These are phyloP conservation scores for Colletotrichum paranaense DNA, from an alignment of 2,329 filamentous ascomycete species.

Conservation along the genomic window DNA sequence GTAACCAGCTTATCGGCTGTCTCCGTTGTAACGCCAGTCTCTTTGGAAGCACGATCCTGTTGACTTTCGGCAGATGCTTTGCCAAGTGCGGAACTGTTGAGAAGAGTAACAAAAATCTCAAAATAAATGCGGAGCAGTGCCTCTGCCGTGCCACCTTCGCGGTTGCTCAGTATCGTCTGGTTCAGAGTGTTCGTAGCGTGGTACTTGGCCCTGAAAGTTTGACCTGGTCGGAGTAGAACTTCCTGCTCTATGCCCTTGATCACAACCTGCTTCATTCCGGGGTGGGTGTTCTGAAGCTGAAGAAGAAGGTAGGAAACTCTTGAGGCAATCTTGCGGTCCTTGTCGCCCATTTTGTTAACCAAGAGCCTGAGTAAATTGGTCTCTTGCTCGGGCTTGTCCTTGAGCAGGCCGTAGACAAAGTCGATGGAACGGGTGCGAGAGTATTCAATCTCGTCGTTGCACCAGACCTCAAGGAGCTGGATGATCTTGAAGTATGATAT, in stretches of 20 bases:
- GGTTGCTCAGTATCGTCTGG: slow-evolving; percentile 90
- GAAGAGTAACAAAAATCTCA: slow-evolving; percentile 82
- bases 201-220: slow-evolving; percentile 90
- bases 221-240: slow-evolving; percentile 85
- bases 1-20: slow-evolving; percentile 92
- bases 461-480: slow-evolving; percentile 92
- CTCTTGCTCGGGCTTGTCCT: slow-evolving; percentile 97
- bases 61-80: slow-evolving; percentile 6
- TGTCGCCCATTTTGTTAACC: slow-evolving; percentile 97
- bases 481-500: slow-evolving; percentile 92
- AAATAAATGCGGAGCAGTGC: slow-evolving; percentile 93
- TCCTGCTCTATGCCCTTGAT: slow-evolving; percentile 88
- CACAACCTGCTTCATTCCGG: slow-evolving; percentile 92
- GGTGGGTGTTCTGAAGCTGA: slow-evolving; percentile 88
- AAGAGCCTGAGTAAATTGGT: slow-evolving; percentile 90
- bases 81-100: slow-evolving; percentile 63
- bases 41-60: slow-evolving; percentile 29
- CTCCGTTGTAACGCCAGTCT: slow-evolving; percentile 61
- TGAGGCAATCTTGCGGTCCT: slow-evolving; percentile 94
- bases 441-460: slow-evolving; percentile 94
- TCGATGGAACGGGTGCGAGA: slow-evolving; percentile 88
- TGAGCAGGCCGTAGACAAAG: slow-evolving; percentile 90
- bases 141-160: slow-evolving; percentile 84
- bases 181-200: slow-evolving; percentile 97
- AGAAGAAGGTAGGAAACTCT: slow-evolving; percentile 93